phyloP scores from a whole-genome alignment of 805 yeast genomes.

The Tetrapisispora fleetii region DNA sequence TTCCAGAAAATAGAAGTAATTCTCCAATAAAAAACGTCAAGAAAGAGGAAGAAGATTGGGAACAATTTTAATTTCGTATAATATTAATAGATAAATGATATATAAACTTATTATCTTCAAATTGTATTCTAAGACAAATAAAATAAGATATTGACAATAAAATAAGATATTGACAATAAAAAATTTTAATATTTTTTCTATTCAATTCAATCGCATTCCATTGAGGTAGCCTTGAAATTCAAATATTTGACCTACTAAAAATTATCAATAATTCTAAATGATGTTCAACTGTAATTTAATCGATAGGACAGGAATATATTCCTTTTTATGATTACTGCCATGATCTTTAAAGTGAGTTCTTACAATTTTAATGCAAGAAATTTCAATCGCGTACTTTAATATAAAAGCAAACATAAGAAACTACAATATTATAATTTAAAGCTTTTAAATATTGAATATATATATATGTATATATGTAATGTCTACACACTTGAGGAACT shows the following conservation, averaged over 20 bases:
- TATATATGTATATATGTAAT: no score
- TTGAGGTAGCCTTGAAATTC: no score
- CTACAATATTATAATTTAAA: background rate
- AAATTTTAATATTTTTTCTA: no score
- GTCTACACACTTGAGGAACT: no score
- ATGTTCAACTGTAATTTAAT: no score
- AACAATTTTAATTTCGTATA: conserved; percentile 38
- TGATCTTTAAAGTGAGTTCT: no score
- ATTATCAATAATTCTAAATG: no score
- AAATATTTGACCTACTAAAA: no score
- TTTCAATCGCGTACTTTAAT: background rate
- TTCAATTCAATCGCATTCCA: no score
- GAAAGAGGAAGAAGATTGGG: conserved; percentile 54
- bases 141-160: background rate
- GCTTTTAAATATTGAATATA: background rate
- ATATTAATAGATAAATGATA: background rate
- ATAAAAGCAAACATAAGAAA: background rate
- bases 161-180: background rate
- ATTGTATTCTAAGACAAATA: background rate
- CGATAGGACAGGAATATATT: no score
- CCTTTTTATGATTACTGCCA: no score
- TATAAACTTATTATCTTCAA: background rate
- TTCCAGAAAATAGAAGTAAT: conserved; percentile 31
- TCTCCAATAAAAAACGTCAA: conserved; percentile 27
- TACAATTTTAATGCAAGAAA: background rate